A percentile compares a stretch with the other conserved stretches of the same genome.
Conservation (phyloP, 2,329 filamentous ascomycete genomes). For the Teratosphaeriaceae sp. region DNA sequence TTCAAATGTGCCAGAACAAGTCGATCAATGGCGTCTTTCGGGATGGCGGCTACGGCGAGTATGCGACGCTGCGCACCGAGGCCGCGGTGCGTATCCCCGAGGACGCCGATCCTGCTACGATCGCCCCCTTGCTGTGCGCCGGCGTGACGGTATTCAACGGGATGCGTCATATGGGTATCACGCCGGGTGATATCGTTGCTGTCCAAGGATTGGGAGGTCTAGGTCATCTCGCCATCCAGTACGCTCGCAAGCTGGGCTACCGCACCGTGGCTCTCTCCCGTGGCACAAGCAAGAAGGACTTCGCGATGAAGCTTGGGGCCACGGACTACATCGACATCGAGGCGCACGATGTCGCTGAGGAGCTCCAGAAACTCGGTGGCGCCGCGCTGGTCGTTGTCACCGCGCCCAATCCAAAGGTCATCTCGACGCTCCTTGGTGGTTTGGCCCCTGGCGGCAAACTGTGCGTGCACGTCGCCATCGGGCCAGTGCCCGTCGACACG, state of each 20-base stretch:
- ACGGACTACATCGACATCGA: slow-evolving; percentile 51
- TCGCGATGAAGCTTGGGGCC: slow-evolving; percentile 49
- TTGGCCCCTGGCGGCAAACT: slow-evolving; percentile 52
- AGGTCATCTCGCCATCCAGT: slow-evolving; percentile 48
- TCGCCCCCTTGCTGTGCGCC: slow-evolving; percentile 42
- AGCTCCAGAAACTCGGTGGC: slow-evolving; percentile 53
- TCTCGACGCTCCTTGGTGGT: slow-evolving; percentile 49
- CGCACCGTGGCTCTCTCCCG: slow-evolving; percentile 47
- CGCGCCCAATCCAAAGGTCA: slow-evolving; percentile 52
- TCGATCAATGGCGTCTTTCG: slow-evolving; percentile 58
- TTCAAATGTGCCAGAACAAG: slow-evolving; percentile 61
- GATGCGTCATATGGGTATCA: slow-evolving; percentile 43
- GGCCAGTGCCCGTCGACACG: slow-evolving; percentile 39
- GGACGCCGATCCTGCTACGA: slow-evolving; percentile 40
- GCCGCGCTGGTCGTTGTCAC: slow-evolving; percentile 57
- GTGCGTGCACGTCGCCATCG: slow-evolving; percentile 49
- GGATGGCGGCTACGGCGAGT: slow-evolving; percentile 61
- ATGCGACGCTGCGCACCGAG: slow-evolving; percentile 54
- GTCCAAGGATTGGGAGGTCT: slow-evolving; percentile 45
- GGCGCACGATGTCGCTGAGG: slow-evolving; percentile 42
- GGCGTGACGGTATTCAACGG: slow-evolving; percentile 49
- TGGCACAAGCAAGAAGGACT: slow-evolving; percentile 45
- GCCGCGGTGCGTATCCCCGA: slow-evolving; percentile 49
- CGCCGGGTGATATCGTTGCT: slow-evolving; percentile 41
- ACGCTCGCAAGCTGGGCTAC: slow-evolving; percentile 46